phyloP scores from a whole-genome alignment of 2,329 filamentous ascomycete genomes.

The Botrytis elliptica region DNA sequence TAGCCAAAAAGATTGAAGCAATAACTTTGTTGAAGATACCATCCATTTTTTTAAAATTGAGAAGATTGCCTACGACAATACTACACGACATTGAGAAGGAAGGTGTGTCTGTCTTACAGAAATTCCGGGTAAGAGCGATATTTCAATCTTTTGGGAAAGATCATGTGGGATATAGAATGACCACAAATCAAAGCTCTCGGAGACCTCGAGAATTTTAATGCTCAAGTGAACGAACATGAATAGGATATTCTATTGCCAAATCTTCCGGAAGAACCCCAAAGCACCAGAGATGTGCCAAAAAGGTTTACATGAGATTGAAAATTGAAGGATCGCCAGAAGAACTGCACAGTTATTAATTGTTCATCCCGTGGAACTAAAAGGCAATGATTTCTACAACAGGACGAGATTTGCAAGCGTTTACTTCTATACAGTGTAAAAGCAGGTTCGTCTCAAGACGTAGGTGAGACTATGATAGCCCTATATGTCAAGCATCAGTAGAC shows the following conservation, averaged over 20 bases:
- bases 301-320: background rate
- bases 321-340: background rate
- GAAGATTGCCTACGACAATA: background rate
- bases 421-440: background rate
- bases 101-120: background rate
- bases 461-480: background rate
- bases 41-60: background rate
- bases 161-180: background rate
- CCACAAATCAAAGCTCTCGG: background rate
- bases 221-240: background rate
- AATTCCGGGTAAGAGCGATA: background rate
- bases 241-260: background rate
- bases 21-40: conserved; percentile 28
- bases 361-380: background rate
- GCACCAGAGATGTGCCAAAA: background rate
- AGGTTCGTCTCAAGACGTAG: background rate
- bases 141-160: background rate
- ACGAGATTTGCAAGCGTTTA: background rate
- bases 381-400: background rate
- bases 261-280: background rate
- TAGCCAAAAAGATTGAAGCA: conserved; percentile 38
- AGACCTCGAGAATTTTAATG: background rate
- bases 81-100: background rate
- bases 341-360: background rate
- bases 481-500: background rate